Percentiles rank a stretch among this genome's conserved stretches.
These are phyloP conservation scores for Mycena venus DNA, from an alignment of 768 basidiomycete genomes.

Conservation along the genomic window DNA sequence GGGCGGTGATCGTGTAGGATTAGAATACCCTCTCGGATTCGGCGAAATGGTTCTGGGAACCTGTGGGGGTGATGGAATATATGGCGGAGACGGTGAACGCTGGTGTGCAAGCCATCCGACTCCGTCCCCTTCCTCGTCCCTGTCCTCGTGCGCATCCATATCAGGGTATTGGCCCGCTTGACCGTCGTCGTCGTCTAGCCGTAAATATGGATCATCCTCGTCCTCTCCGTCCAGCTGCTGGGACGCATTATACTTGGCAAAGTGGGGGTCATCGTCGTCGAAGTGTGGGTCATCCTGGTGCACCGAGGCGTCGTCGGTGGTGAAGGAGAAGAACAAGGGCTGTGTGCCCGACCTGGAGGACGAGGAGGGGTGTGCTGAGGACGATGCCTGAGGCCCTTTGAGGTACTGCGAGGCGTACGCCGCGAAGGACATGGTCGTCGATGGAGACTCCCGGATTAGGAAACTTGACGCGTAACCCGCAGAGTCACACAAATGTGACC, in stretches of 20 bases:
- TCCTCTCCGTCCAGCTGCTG: conserved; percentile 58
- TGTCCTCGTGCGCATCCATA: conserved; percentile 21
- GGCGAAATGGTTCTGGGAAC: conserved; percentile 58
- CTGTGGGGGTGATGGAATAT: conserved; percentile 38
- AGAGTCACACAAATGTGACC: conserved; percentile 5
- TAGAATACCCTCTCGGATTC: conserved; percentile 45
- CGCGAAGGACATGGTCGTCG: conserved; percentile 25
- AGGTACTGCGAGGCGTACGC: conserved; percentile 23
- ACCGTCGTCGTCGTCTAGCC: conserved; percentile 77
- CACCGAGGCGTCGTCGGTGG: conserved; percentile 78
- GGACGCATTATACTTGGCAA: conserved; percentile 56
- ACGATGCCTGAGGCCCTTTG: background rate
- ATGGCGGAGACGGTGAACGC: conserved; percentile 70
- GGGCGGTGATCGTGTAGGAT: conserved; percentile 52
- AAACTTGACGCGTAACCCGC: conserved; percentile 1
- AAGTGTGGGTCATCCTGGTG: conserved; percentile 80
- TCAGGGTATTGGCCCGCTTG: conserved; percentile 39
- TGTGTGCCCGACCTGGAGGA: conserved; percentile 48
- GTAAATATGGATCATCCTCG: conserved; percentile 84
- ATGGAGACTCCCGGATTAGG: conserved; percentile 7
- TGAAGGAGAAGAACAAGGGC: conserved; percentile 92
- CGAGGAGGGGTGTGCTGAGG: conserved; percentile 8
- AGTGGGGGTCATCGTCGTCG: conserved; percentile 77
- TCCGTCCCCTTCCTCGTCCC: conserved; percentile 54
- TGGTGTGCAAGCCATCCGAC: conserved; percentile 82